Evolutionary conservation across 176 grass and related monocot genomes (phyloP).

Genomic region (Aegilops tauschii): DNA sequence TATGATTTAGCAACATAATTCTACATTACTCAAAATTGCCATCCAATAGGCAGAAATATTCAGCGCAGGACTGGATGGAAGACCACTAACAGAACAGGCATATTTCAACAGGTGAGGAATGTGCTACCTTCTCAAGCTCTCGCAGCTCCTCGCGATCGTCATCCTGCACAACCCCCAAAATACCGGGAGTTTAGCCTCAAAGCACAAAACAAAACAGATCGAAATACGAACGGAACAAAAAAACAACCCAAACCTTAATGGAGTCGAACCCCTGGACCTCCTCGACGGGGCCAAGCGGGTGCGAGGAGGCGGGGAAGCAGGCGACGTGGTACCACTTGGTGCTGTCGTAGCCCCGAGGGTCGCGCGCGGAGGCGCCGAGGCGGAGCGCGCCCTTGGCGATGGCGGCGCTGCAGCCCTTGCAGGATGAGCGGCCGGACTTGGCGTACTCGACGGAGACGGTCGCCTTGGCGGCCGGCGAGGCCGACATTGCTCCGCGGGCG

Average conservation of each 20-base stretch:
- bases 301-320: slow-evolving; percentile 55
- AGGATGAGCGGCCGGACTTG: slow-evolving; percentile 68
- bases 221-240: neutral
- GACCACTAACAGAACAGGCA: neutral
- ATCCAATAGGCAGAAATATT: neutral
- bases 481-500: slow-evolving; percentile 28
- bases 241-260: slow-evolving; percentile 55
- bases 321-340: slow-evolving; percentile 73
- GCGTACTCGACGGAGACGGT: slow-evolving; percentile 64
- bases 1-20: neutral
- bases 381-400: slow-evolving; percentile 60
- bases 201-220: neutral
- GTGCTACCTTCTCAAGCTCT: slow-evolving; percentile 43
- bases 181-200: neutral
- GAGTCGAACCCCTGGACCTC: slow-evolving; percentile 58
- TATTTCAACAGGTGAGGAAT: neutral
- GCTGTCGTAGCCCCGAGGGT: slow-evolving; percentile 54
- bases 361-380: slow-evolving; percentile 43
- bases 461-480: neutral
- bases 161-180: slow-evolving; percentile 38
- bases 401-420: slow-evolving; percentile 59
- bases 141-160: slow-evolving; percentile 52
- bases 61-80: neutral
- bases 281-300: slow-evolving; percentile 44
- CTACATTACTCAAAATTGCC: neutral